Base-by-base conservation (phyloP, 768 basidiomycete species). In the Trametes meyenii region DNA sequence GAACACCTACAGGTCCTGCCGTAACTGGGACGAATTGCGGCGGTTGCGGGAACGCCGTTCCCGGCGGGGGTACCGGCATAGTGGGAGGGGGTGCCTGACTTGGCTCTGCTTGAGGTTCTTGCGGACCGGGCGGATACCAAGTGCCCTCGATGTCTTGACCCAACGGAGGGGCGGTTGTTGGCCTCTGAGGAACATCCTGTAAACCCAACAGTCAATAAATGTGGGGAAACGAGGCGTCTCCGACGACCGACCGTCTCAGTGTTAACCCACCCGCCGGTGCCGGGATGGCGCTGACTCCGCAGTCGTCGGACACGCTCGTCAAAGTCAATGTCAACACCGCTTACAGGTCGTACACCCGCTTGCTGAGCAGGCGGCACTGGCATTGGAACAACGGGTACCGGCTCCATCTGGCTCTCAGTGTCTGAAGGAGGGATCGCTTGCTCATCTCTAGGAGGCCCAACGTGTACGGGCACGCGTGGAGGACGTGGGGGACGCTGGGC, bases 1-100 rank as follows among this genome's bases (percentile, higher is more conserved):
- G 17, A 11, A 5, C 1, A 79, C 85, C 72, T 63, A 87, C 86
- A 43, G 84, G 85, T 46, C 80, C 80, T 29, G 77, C 69, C 33
- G 83, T 35, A 17, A 54, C 54, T 21, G 67, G 58, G 3, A 44
- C 49, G 17, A 11, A 35, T 16, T 42, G 46, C 16, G 53, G 60
- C 23, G 21, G 36, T 11, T 14, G 46, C n/a, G 48, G 26, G 39
- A 55, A 43, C 44, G n/a, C 14, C 26, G 24, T 11, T 13, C 58
- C 61, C 14, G 65, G 62, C 29, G 62, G 62, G 8, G 50, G 46
- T 13, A 29, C 45, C 8, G 52, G 57, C 3, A 14, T 36, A 19
- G 13, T 4, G 16, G 45, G 48, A 3, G 13, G 33, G 10, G 3
- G 19, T 35, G 21, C 7, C 36, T 58, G 49, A 35, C 24, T 23